Evolutionary conservation across 805 yeast species (phyloP), one percentile per base, ranked within the genome.

Genomic region (Ogataea sp.): DNA sequence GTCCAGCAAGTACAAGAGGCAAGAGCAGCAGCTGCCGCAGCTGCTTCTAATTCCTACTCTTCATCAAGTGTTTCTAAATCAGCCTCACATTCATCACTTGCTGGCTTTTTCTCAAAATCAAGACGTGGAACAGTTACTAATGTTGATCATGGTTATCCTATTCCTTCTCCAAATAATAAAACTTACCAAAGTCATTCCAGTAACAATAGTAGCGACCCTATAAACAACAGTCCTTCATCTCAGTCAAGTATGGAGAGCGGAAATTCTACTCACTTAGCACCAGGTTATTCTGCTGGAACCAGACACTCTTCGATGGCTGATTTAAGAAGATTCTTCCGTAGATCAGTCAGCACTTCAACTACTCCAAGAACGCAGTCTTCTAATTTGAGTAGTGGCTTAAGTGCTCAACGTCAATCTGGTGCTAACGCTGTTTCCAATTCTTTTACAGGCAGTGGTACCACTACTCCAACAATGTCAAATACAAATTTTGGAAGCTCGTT

Each of bases 291-390:
- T 2, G 61, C 71, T 10, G 65, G 62, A 37, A 64, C 83, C 2
- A 71, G 83, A 44, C 89, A 83, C 57, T 78, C 83, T 34, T 82
- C 89, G 7, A 82, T 83, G 80, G 88, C 83, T 15, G 84, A 83
- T 55, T 59, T 83, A 51, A 78, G 83, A 52, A 65, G 87, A 36
- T 83, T 83, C 51, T 83, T 83, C 65, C 80, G 76, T 44, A 70
- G 72, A 40, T 53, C 66, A 8, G 47, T 44, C n/a, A 48, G 54
- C 2, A n/a, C 47, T 9, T 39, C 39, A 24, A 47, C 50, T 4
- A 34, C 56, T 4, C 50, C 53, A 11, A 23, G 44, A 4, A 26
- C 43, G 6, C 45, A 50, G 26, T 38, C 48, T 14, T 44, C 42
- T 15, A 56, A 58, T 34, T 38, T 59, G 37, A 54, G 57, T 65